These are phyloP conservation scores for Colletotrichum echinochloae DNA, from an alignment of 2,329 filamentous ascomycete species.

Conservation along the genomic window DNA sequence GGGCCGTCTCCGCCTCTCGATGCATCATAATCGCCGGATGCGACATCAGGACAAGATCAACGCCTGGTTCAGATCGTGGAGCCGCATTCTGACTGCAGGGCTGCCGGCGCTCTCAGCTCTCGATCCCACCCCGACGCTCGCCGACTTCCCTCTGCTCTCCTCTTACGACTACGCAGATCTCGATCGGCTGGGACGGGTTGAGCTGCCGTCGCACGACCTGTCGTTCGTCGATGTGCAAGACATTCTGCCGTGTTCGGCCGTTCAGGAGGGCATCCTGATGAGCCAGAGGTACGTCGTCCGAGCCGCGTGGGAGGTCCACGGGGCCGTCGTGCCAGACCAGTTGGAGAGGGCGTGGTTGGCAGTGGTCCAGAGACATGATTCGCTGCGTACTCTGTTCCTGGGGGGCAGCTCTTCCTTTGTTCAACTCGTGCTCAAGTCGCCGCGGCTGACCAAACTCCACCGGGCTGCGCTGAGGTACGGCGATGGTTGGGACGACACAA, in stretches of 20 bases:
- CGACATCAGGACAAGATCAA: not conserved
- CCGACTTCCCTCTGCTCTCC: not conserved
- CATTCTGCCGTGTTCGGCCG: conserved; percentile 53
- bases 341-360: conserved; percentile 43
- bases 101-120: not conserved
- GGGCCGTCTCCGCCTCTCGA: not conserved
- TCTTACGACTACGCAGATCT: not conserved
- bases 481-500: no score
- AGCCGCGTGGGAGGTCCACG: conserved; percentile 41
- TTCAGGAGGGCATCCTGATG: conserved; percentile 53
- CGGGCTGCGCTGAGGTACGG: no score
- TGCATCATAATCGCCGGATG: not conserved
- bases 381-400: conserved; percentile 50
- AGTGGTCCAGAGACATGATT: conserved; percentile 48
- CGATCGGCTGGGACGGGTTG: not conserved
- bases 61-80: not conserved
- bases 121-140: not conserved
- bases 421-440: not conserved
- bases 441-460: not conserved
- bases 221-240: conserved; percentile 45
- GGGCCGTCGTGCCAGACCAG: conserved; percentile 31
- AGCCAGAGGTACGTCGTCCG: conserved; percentile 48
- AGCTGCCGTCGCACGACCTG: not conserved
- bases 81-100: not conserved
- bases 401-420: conserved; percentile 44